Percentiles rank a stretch among this genome's conserved stretches.
Conservation (phyloP, 306 rosid species). For the Luffa aegyptiaca region DNA sequence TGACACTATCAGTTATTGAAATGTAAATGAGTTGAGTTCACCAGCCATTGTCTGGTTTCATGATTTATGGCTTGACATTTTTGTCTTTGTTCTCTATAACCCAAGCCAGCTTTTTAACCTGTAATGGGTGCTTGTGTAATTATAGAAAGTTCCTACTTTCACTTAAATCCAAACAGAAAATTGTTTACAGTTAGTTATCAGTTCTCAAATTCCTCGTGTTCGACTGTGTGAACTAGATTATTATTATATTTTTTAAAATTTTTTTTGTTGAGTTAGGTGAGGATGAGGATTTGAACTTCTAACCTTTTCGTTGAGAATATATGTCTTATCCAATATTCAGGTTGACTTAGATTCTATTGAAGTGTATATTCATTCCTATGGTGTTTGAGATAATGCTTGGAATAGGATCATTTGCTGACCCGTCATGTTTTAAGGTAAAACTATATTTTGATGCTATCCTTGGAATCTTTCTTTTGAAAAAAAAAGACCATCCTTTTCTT, state of each 20-base stretch:
- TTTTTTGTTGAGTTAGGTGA: too few relatives aligned
- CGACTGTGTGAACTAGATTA: too few relatives aligned
- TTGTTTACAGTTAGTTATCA: not conserved
- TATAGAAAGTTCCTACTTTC: not conserved
- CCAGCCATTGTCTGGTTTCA: not conserved
- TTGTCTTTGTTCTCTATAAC: not conserved
- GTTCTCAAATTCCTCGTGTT: not conserved
- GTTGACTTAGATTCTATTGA: not conserved
- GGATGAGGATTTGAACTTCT: too few relatives aligned
- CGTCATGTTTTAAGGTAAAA: not conserved
- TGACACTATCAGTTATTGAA: slow-evolving; percentile 3
- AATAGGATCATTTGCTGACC: not conserved
- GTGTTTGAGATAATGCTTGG: not conserved
- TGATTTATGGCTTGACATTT: not conserved
- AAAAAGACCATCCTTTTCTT: not conserved
- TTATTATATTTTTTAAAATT: too few relatives aligned
- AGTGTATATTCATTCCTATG: not conserved
- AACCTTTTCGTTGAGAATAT: too few relatives aligned
- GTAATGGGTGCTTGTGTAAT: not conserved
- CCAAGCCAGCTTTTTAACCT: not conserved
- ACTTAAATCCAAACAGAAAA: not conserved
- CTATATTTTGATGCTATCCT: not conserved
- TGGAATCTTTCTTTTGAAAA: not conserved
- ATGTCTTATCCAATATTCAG: not conserved
- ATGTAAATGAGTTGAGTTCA: not conserved